phyloP scores from a whole-genome alignment of 2,329 filamentous ascomycete species.

The Monilinia aucupariae region DNA sequence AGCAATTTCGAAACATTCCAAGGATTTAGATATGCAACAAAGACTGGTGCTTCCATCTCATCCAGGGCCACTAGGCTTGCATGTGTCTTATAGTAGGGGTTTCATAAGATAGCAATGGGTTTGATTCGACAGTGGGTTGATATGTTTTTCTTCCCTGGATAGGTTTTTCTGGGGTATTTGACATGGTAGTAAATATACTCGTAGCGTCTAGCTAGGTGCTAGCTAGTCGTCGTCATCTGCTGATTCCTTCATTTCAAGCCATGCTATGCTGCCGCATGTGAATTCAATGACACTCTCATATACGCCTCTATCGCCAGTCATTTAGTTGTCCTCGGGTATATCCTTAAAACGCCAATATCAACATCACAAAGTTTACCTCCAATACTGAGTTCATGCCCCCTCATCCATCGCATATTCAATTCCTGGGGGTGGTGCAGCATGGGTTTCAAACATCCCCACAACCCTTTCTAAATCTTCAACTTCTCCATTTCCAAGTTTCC shows the following conservation, averaged over 20 bases:
- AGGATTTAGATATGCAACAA: too few relatives aligned
- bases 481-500: conserved; percentile 46
- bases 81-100: too few relatives aligned
- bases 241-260: neutral
- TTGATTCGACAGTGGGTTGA: too few relatives aligned
- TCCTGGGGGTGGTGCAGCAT: conserved; percentile 10
- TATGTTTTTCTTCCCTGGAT: too few relatives aligned
- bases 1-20: too few relatives aligned
- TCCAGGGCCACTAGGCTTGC: too few relatives aligned
- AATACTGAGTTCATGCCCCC: neutral
- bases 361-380: neutral
- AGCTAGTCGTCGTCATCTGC: neutral
- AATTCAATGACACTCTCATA: neutral
- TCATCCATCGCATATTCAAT: conserved; percentile 29
- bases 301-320: neutral
- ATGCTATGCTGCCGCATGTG: neutral
- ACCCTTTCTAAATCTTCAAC: conserved; percentile 53
- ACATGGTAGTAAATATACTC: too few relatives aligned
- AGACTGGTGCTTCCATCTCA: too few relatives aligned
- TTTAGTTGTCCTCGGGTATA: conserved; percentile 9
- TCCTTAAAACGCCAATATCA: conserved; percentile 15
- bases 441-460: conserved; percentile 41
- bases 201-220: neutral
- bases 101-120: too few relatives aligned
- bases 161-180: too few relatives aligned